Conservation (phyloP, 2,329 filamentous ascomycete genomes). For the Xylariaceae sp. region DNA sequence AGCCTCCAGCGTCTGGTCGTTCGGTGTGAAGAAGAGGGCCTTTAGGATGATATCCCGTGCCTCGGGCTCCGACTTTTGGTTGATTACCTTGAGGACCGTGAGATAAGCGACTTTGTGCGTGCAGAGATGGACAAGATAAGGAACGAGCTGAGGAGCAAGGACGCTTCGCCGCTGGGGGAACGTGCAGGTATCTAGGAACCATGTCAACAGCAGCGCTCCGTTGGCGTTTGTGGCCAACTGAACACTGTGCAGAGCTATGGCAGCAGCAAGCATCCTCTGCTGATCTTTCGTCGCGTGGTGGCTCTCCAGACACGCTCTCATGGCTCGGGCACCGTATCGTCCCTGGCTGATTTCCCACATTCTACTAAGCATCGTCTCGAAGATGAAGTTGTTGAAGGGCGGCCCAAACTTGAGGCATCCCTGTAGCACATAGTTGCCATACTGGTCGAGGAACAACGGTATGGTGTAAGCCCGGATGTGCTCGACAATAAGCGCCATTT, state of each 20-base stretch:
- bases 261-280: conserved; percentile 87
- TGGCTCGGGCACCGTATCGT: conserved; percentile 88
- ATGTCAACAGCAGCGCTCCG: conserved; percentile 86
- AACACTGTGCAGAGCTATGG: conserved; percentile 93
- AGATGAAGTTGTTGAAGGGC: conserved; percentile 93
- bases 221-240: conserved; percentile 96
- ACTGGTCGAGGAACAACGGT: conserved; percentile 92
- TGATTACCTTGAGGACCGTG: conserved; percentile 96
- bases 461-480: conserved; percentile 80
- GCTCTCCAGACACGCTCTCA: conserved; percentile 94
- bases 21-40: conserved; percentile 85
- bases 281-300: conserved; percentile 94
- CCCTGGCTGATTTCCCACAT: conserved; percentile 94
- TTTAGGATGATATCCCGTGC: conserved; percentile 85
- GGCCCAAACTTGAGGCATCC: conserved; percentile 88
- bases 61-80: conserved; percentile 90
- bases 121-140: conserved; percentile 89
- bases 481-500: conserved; percentile 81
- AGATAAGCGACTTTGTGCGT: conserved; percentile 98
- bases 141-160: conserved; percentile 83
- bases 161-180: conserved; percentile 89
- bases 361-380: conserved; percentile 89
- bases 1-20: conserved; percentile 80
- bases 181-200: conserved; percentile 97
- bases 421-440: conserved; percentile 96